These are phyloP conservation scores for Suzukiozyma palmioleophila DNA, from an alignment of 1,139 yeast species.

Conservation along the genomic window DNA sequence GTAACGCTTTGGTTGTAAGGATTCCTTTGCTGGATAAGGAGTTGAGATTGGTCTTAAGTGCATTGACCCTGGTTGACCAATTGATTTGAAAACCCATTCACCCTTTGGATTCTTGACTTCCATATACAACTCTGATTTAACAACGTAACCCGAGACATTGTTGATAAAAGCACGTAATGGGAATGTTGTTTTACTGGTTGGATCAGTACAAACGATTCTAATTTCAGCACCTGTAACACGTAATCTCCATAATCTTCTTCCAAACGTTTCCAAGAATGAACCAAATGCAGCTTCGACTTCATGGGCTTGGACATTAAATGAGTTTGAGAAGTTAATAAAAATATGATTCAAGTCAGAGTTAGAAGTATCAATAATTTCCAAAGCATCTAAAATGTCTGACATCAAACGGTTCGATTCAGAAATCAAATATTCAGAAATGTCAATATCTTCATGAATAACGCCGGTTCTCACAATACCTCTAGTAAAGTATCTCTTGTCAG, in stretches of 20 bases:
- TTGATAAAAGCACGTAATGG: conserved; percentile 95
- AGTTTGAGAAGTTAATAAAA: conserved; percentile 93
- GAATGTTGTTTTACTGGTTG: conserved; percentile 80
- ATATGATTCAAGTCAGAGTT: conserved; percentile 96
- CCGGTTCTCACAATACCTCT: conserved; percentile 98
- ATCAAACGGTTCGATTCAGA: conserved; percentile 95
- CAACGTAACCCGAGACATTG: conserved; percentile 96
- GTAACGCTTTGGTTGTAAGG: conserved; percentile 97
- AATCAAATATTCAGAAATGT: conserved; percentile 88
- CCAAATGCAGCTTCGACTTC: conserved; percentile 98
- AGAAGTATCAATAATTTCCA: conserved; percentile 90
- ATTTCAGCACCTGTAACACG: conserved; percentile 97
- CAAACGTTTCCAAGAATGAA: conserved; percentile 95
- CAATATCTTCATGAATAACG: conserved; percentile 84
- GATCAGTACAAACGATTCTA: conserved; percentile 91
- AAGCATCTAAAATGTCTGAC: conserved; percentile 91
- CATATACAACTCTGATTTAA: conserved; percentile 88
- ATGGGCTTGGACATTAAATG: conserved; percentile 87
- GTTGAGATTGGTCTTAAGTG: conserved; percentile 93
- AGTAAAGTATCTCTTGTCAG: conserved; percentile 93
- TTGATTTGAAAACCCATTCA: conserved; percentile 94
- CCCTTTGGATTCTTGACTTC: conserved; percentile 89
- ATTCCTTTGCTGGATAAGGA: conserved; percentile 96
- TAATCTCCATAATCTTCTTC: conserved; percentile 93
- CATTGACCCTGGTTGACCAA: conserved; percentile 94